These are phyloP conservation scores for Secale cereale DNA, from an alignment of 176 grass and related monocot species.

Conservation along the genomic window DNA sequence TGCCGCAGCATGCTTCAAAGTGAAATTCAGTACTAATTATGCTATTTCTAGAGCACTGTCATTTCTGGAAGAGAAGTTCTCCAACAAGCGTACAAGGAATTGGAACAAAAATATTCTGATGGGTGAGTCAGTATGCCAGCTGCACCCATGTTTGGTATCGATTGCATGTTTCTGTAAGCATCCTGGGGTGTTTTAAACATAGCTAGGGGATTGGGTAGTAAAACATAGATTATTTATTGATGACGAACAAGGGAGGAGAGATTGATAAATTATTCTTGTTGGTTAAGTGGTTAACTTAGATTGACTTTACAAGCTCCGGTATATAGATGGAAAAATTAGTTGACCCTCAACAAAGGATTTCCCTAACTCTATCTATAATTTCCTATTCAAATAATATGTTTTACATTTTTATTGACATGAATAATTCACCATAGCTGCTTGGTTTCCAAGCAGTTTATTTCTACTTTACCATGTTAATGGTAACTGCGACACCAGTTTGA, in stretches of 20 bases:
- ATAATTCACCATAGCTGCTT: not conserved
- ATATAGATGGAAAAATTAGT: not conserved
- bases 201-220: not conserved
- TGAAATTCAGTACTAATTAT: slow-evolving; percentile 3
- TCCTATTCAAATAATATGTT: not conserved
- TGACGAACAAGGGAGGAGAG: not conserved
- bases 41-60: slow-evolving; percentile 65
- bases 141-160: not conserved
- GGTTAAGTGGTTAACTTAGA: not conserved
- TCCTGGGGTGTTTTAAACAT: not conserved
- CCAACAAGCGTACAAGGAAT: slow-evolving; percentile 62
- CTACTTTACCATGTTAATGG: not conserved
- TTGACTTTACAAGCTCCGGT: not conserved
- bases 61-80: slow-evolving; percentile 69
- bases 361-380: not conserved
- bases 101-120: slow-evolving; percentile 84
- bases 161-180: not conserved
- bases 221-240: not conserved
- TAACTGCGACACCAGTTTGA: not conserved
- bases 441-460: not conserved
- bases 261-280: not conserved
- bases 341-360: not conserved
- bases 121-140: slow-evolving; percentile 45
- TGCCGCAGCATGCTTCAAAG: not conserved
- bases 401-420: not conserved